Evolutionary conservation across 2,329 filamentous ascomycete species (phyloP).

Genomic region (Colletotrichum endophyticum): DNA sequence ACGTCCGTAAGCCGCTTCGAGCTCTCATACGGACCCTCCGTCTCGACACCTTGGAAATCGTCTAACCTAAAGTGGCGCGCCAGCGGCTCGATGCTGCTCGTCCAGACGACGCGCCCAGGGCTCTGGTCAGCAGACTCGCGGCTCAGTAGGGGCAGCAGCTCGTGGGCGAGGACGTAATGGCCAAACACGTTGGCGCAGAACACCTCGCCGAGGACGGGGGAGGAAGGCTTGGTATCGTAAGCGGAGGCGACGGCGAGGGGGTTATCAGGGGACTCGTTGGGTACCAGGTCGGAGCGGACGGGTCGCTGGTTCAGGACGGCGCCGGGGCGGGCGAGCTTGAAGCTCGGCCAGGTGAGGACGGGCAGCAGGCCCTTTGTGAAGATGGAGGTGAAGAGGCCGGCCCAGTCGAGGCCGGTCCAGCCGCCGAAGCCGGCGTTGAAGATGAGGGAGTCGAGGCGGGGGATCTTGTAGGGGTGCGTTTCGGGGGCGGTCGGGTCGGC

Average conservation of each 20-base stretch:
- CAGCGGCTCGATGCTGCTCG: constrained; percentile 78
- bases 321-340: constrained; percentile 67
- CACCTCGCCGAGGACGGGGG: constrained; percentile 75
- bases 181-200: constrained; percentile 95
- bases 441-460: constrained; percentile 78
- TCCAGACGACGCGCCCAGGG: constrained; percentile 81
- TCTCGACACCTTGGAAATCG: constrained; percentile 78
- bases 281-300: constrained; percentile 21
- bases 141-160: constrained; percentile 75
- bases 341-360: constrained; percentile 77
- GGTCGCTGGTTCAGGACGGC: constrained; percentile 45
- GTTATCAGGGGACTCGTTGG: constrained; percentile 6
- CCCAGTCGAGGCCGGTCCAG: constrained; percentile 81
- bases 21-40: constrained; percentile 76
- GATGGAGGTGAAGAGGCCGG: constrained; percentile 55
- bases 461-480: constrained; percentile 46
- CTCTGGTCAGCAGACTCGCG: constrained; percentile 43
- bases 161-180: constrained; percentile 88
- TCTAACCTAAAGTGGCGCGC: constrained; percentile 58
- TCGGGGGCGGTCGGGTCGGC: constrained; percentile 49
- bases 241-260: constrained; percentile 3
- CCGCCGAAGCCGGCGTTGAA: constrained; percentile 91
- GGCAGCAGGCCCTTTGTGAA: constrained; percentile 67
- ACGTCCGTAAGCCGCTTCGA: constrained; percentile 88
- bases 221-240: constrained; percentile 45